phyloP scores from a whole-genome alignment of 2,329 filamentous ascomycete genomes.

The Ophiostoma ulmi region DNA sequence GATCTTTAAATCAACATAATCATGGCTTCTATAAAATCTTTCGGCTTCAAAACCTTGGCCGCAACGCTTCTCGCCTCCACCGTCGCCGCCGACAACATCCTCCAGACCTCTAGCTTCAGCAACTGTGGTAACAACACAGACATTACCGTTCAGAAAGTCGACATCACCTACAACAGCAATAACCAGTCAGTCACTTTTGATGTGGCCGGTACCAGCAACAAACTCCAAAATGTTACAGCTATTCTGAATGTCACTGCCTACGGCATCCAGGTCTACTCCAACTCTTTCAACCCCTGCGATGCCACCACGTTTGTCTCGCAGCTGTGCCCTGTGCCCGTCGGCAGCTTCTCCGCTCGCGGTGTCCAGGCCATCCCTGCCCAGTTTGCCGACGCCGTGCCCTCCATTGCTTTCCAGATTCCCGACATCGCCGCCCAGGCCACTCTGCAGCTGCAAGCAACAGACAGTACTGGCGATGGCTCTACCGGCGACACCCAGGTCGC shows the following conservation, averaged over 20 bases:
- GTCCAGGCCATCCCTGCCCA: slow-evolving; percentile 64
- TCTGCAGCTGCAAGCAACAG: slow-evolving; percentile 62
- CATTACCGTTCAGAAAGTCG: slow-evolving; percentile 66
- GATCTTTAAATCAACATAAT: slow-evolving; percentile 11
- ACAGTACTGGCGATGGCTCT: slow-evolving; percentile 36
- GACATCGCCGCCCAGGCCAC: slow-evolving; percentile 85
- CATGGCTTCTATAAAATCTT: slow-evolving; percentile 26
- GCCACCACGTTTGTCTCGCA: slow-evolving; percentile 59
- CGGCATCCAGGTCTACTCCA: slow-evolving; percentile 72
- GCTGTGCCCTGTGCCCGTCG: slow-evolving; percentile 82
- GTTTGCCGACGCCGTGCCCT: slow-evolving; percentile 71
- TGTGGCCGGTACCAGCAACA: slow-evolving; percentile 68
- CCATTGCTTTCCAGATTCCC: slow-evolving; percentile 84
- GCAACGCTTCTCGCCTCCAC: slow-evolving; percentile 37
- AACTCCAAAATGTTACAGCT: slow-evolving; percentile 74
- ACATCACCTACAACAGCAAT: slow-evolving; percentile 73
- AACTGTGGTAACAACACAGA: slow-evolving; percentile 56
- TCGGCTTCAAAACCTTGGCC: slow-evolving; percentile 24
- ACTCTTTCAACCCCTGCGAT: slow-evolving; percentile 78
- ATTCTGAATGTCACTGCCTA: slow-evolving; percentile 75
- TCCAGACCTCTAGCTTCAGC: slow-evolving; percentile 75
- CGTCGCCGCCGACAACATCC: slow-evolving; percentile 58
- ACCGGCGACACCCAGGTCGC: slow-evolving; percentile 49
- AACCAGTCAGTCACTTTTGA: slow-evolving; percentile 74
- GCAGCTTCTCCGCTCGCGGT: slow-evolving; percentile 68